Evolutionary conservation across 2,329 filamentous ascomycete species (phyloP), one percentile per base, ranked within the genome.

Genomic region (Penicillium hesseltinei): DNA sequence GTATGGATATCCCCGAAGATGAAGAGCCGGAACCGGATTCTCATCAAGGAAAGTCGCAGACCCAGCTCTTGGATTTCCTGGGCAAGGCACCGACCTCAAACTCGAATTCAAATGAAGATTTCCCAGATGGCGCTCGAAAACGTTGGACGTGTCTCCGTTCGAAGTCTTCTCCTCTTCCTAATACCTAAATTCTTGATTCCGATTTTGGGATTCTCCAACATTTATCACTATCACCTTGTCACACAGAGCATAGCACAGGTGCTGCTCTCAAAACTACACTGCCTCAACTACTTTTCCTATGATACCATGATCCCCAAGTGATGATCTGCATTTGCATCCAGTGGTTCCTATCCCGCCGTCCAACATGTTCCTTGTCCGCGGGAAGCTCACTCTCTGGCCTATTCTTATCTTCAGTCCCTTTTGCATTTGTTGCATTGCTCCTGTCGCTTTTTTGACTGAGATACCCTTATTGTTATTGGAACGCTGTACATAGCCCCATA

Each of bases 1-100:
- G 77, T 19, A 75, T 79, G 74, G 75, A 77, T 65, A 55, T 78
- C 5, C 70, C 74, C 9, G 73, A 75, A 5, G 73, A 76, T 10
- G 67, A 68, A 17, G 60, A 62, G 15, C 40, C 59, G 10, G 53
- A 54, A 21, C 3, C 29, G 6, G 29, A n/a, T 39, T 54, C 42
- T 6, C 39, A 42, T 7, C 44, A 21, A 8, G 54, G 38, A 9
- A 58, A 57, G 23, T 19, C 53, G 7, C 51, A 63, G 19, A n/a
- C 44, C 2, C 61, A 63, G 29, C 46, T 51, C 10, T 33, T 59
- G 15, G 54, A 64, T 43, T 51, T 56, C 21, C 29, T 35, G 25
- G 31, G 25, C 33, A 52, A 55, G 23, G 11, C 9, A 9, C 17
- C 23, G 42, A 33, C 13, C 5, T 31, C 52, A 1, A 40, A 7